Evolutionary conservation across 768 basidiomycete species (phyloP).

Genomic region (Tylopilus balloui): DNA sequence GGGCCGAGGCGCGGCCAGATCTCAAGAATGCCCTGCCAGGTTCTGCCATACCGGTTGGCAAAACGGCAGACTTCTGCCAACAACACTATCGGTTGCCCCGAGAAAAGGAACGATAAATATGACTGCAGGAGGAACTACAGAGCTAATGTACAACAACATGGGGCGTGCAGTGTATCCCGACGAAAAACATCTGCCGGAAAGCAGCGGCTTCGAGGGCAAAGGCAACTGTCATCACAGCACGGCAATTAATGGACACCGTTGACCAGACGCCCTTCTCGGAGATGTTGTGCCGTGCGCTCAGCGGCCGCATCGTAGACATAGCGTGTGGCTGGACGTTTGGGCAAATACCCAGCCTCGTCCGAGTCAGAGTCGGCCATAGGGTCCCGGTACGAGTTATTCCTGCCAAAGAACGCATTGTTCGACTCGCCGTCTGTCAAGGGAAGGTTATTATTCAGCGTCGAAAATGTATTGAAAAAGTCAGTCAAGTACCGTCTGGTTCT

Average conservation of each 20-base stretch:
- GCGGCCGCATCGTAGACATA: conserved; percentile 94
- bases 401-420: conserved; percentile 52
- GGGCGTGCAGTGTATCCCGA: conserved; percentile 13
- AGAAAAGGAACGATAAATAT: conserved; percentile 21
- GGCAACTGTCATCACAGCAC: background rate
- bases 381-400: conserved; percentile 33
- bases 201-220: background rate
- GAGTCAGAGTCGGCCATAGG: conserved; percentile 44
- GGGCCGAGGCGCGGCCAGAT: too few species aligned
- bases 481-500: conserved; percentile 38
- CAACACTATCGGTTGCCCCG: background rate
- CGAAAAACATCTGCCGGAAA: conserved; percentile 13
- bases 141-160: conserved; percentile 25
- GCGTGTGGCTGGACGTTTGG: conserved; percentile 46
- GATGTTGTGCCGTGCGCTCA: conserved; percentile 64
- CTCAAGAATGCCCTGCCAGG: too few species aligned
- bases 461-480: background rate
- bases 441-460: background rate
- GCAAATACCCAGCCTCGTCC: conserved; percentile 38
- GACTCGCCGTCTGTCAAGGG: conserved; percentile 40
- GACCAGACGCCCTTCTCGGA: conserved; percentile 42
- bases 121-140: conserved; percentile 12
- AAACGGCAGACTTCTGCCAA: background rate
- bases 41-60: background rate
- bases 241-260: conserved; percentile 45